phyloP scores from a whole-genome alignment of 129 eudicot species.

The Helianthus annuus region DNA sequence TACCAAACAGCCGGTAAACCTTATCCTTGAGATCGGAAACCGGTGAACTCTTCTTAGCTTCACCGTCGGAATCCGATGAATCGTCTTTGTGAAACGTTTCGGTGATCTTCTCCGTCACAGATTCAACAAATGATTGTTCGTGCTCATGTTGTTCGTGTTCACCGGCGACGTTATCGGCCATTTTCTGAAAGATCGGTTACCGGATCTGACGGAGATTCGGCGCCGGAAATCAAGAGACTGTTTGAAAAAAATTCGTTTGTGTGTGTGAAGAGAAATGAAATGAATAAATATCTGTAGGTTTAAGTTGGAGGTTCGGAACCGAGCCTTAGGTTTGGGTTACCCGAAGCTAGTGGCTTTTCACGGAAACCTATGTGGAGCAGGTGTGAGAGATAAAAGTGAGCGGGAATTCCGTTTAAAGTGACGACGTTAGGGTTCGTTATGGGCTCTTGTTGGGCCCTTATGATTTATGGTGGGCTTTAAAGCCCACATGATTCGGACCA shows the following conservation, averaged over 20 bases:
- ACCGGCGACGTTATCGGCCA: conserved; percentile 68
- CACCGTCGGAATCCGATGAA: conserved; percentile 67
- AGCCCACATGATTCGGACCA: neutral
- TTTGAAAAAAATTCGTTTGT: conserved; percentile 1
- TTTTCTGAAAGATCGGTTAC: conserved; percentile 22
- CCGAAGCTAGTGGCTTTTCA: conserved; percentile 25
- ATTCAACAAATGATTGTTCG: conserved; percentile 52
- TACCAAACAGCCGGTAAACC: conserved; percentile 64
- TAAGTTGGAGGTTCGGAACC: conserved; percentile 20
- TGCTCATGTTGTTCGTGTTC: conserved; percentile 35
- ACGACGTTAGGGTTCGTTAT: conserved; percentile 41
- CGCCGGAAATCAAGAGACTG: conserved; percentile 36
- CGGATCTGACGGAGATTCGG: conserved; percentile 36
- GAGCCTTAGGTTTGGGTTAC: conserved; percentile 19
- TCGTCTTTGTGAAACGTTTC: conserved; percentile 61
- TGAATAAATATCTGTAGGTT: conserved; percentile 27
- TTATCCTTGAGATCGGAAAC: conserved; percentile 48
- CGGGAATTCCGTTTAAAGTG: conserved; percentile 32
- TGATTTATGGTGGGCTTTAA: neutral
- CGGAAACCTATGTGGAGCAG: conserved; percentile 27
- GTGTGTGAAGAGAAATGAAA: conserved; percentile 23
- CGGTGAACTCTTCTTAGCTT: conserved; percentile 42
- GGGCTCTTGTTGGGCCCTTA: neutral
- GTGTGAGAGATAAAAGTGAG: conserved; percentile 10
- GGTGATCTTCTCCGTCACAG: conserved; percentile 66